phyloP scores from a whole-genome alignment of 495 filamentous ascomycete genomes.

The Podospora pseudopauciseta region DNA sequence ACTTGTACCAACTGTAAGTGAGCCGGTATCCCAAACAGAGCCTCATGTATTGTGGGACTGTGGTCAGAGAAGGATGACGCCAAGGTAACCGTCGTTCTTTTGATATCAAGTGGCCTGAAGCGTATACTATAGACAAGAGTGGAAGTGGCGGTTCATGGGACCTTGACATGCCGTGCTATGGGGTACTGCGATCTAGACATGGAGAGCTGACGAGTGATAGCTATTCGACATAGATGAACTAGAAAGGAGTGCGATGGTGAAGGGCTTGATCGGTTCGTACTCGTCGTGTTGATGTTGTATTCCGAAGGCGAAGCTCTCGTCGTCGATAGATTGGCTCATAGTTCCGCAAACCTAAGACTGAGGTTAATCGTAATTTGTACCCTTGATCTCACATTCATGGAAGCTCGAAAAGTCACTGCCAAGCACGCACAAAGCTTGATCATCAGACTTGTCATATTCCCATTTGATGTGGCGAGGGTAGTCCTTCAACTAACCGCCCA shows the following conservation, averaged over 20 bases:
- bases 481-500: conserved; percentile 8
- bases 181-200: neutral
- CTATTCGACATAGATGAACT: neutral
- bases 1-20: neutral
- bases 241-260: neutral
- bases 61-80: too few relatives aligned
- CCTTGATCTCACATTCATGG: neutral
- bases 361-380: neutral
- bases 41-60: neutral
- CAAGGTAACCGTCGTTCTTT: too few relatives aligned
- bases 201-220: neutral
- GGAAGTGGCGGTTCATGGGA: too few relatives aligned
- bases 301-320: neutral
- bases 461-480: neutral
- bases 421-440: neutral
- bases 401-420: neutral
- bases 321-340: neutral
- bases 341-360: neutral
- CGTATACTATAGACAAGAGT: too few relatives aligned
- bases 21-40: neutral
- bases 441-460: conserved; percentile 4
- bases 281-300: neutral
- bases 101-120: too few relatives aligned
- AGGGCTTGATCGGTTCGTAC: neutral
- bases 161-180: too few relatives aligned